Evolutionary conservation across 805 yeast genomes (phyloP).

Genomic region (Sugiyamaella marilandica): DNA sequence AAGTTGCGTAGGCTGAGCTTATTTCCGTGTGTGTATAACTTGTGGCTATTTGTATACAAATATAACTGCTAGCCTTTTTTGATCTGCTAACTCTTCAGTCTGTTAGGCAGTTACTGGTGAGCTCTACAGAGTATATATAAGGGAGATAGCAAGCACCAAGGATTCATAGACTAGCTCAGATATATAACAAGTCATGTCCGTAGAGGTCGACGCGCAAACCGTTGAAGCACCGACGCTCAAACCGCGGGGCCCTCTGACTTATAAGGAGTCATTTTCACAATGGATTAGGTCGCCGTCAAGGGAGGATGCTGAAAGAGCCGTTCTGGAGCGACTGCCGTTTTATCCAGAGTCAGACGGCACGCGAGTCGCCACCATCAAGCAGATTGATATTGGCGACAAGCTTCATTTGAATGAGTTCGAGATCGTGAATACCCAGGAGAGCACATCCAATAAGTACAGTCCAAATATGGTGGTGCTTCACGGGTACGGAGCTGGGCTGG

Average conservation of each 20-base stretch:
- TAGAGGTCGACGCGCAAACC: background rate
- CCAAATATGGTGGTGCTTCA: constrained; percentile 70
- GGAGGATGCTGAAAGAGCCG: constrained; percentile 39
- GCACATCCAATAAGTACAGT: constrained; percentile 31
- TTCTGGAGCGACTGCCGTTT: constrained; percentile 56
- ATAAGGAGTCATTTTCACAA: constrained; percentile 35
- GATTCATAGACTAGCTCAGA: background rate
- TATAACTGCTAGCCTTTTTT: too few relatives aligned
- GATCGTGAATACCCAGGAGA: constrained; percentile 33
- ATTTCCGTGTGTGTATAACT: background rate
- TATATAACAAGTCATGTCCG: background rate
- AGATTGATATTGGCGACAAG: constrained; percentile 47
- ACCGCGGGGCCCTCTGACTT: background rate
- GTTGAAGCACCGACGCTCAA: too few relatives aligned
- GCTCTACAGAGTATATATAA: background rate
- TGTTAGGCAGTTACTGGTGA: too few relatives aligned
- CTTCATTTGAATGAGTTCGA: constrained; percentile 71
- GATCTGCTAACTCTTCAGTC: too few relatives aligned
- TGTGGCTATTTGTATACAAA: background rate
- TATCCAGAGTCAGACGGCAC: constrained; percentile 31
- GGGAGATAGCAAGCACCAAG: background rate
- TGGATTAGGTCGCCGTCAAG: constrained; percentile 40
- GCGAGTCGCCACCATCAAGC: constrained; percentile 33
- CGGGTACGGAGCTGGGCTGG: constrained; percentile 91
- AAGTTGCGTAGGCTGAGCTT: background rate